Evolutionary conservation across 306 rosid species (phyloP), one percentile per base, ranked within the genome.

Genomic region (Dalbergia cultrata): DNA sequence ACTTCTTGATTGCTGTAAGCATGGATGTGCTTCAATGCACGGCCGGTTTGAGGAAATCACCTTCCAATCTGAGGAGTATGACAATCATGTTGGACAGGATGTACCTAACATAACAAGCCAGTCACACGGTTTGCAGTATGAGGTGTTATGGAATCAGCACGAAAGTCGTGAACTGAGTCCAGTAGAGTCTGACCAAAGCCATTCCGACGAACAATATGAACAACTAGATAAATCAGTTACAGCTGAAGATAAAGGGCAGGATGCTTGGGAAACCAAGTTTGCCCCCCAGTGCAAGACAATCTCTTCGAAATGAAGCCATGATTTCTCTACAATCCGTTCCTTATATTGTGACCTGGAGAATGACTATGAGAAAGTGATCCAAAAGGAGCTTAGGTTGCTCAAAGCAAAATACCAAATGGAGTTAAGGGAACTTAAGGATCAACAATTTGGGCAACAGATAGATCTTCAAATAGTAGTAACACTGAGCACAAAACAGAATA

Each of bases 31-130:
- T 57, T 95, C 97, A 9, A 87, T 82, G 89, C 98, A 88, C 0
- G 98, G 99, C 13, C 92, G 97, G 60, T 92, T 92, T 4, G 98
- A 87, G 87, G 98, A 95, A 92, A 77, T 95, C 39, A 95, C 91
- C 10, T 95, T 87, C 72, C 93, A 87, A 71, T 89, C 90, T 1
- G 95, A 89, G 60, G 92, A 90, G 57, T 87, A 89, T 37, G 89
- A 84, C 85, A 82, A 91, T 72, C 88, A 82, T 47, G 76, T 22
- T 26, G 74, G 66, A 61, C 89, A 85, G 67, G 85, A 78, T 82
- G 70, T 67, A 34, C 75, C 83, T 4, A 87, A 84, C 74, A 74
- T 61, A 50, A 77, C 81, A 61, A 86, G 68, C 86, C 90, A 73
- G 58, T 43, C 81, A 7, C 82, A 83, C 37, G 52, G 77, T 80